A percentile compares a stretch with the other conserved stretches of the same genome.
These are phyloP conservation scores for Neohortaea acidophila DNA, from an alignment of 495 filamentous ascomycete species.

Conservation along the genomic window DNA sequence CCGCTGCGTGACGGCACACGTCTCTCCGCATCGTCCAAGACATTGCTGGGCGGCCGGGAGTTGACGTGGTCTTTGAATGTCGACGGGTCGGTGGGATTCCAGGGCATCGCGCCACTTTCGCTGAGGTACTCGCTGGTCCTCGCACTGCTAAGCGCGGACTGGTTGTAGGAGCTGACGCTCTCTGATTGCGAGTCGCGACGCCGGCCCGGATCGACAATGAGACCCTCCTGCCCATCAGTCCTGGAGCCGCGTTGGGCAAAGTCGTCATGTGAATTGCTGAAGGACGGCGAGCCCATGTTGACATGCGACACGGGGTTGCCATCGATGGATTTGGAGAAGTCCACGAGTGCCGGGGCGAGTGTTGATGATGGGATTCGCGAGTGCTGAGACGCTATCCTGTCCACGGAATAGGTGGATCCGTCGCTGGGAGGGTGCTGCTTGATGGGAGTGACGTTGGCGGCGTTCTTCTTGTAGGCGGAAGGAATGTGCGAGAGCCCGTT, in stretches of 20 bases:
- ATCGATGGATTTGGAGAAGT: slow-evolving; percentile 15
- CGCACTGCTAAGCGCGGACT: slow-evolving; percentile 44
- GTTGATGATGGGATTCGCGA: slow-evolving; percentile 14
- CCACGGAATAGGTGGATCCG: slow-evolving; percentile 9
- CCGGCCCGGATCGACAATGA: slow-evolving; percentile 16
- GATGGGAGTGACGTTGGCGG: too few species aligned
- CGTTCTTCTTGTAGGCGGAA: slow-evolving; percentile 10
- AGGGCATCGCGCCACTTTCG: slow-evolving; percentile 28
- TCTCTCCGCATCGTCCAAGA: slow-evolving; percentile 35
- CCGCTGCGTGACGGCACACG: slow-evolving; percentile 14
- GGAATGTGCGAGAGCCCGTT: slow-evolving; percentile 21
- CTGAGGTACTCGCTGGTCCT: slow-evolving; percentile 38
- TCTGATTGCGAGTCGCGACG: slow-evolving; percentile 13
- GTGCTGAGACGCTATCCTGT: slow-evolving; percentile 1
- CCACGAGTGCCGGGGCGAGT: slow-evolving; percentile 16
- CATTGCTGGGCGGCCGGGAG: slow-evolving; percentile 44
- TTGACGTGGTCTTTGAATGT: slow-evolving; percentile 12
- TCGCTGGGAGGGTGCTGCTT: slow-evolving; percentile 6
- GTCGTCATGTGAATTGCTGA: slow-evolving; percentile 13
- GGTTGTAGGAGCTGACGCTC: slow-evolving; percentile 29
- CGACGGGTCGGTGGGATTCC: slow-evolving; percentile 8
- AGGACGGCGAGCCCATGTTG: slow-evolving; percentile 11
- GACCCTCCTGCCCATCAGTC: slow-evolving; percentile 10
- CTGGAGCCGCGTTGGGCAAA: slow-evolving; percentile 5
- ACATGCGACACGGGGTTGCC: slow-evolving; percentile 16